phyloP scores from a whole-genome alignment of 805 yeast genomes.

The Sungouiozyma intestinalis region DNA sequence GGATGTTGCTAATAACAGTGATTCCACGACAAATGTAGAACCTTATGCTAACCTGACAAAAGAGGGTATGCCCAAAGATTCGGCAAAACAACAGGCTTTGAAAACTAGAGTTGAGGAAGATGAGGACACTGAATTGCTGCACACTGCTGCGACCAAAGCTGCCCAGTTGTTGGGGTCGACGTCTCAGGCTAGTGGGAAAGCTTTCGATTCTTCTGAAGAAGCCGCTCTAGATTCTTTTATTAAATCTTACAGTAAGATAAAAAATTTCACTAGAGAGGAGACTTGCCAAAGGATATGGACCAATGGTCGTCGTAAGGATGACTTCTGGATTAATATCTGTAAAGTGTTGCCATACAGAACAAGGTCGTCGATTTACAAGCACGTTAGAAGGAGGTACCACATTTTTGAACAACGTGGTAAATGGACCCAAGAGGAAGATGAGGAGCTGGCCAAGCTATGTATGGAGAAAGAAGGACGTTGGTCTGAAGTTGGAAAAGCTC shows the following conservation, averaged over 20 bases:
- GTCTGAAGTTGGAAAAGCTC: slow-evolving; percentile 68
- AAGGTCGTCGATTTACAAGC: slow-evolving; percentile 84
- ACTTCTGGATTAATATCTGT: slow-evolving; percentile 78
- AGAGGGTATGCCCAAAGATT: background rate
- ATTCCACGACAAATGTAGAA: background rate
- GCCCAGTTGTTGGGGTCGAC: slow-evolving; percentile 24
- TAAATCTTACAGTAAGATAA: slow-evolving; percentile 52
- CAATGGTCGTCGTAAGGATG: slow-evolving; percentile 73
- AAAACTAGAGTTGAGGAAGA: slow-evolving; percentile 8
- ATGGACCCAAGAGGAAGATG: slow-evolving; percentile 82
- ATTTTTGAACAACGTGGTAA: slow-evolving; percentile 79
- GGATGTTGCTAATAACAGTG: background rate
- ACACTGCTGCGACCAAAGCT: slow-evolving; percentile 36
- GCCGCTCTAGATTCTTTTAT: slow-evolving; percentile 66
- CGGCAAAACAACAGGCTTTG: background rate
- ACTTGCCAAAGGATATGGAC: slow-evolving; percentile 84
- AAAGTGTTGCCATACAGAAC: slow-evolving; percentile 76
- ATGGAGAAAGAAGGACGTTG: slow-evolving; percentile 70
- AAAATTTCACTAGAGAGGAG: slow-evolving; percentile 52
- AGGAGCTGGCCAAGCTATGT: slow-evolving; percentile 49
- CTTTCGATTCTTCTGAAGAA: slow-evolving; percentile 41
- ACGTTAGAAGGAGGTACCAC: slow-evolving; percentile 82
- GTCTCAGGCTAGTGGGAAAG: slow-evolving; percentile 26
- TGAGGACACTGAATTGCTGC: slow-evolving; percentile 33
- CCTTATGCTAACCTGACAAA: background rate